phyloP scores from a whole-genome alignment of 305 asterid species.

The Fraxinus albicans region DNA sequence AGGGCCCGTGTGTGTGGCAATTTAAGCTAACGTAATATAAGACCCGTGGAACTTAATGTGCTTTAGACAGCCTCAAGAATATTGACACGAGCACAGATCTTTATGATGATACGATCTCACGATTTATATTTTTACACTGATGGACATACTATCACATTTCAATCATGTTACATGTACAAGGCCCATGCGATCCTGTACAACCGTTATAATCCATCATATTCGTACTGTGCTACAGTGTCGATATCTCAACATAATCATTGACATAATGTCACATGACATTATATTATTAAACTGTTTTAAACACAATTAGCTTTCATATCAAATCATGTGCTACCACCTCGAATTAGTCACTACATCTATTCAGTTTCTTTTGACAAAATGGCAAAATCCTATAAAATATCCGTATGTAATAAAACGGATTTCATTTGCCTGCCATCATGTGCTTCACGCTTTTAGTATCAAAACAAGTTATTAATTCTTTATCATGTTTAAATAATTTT shows the following conservation, averaged over 20 bases:
- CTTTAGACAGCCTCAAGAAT: conserved; percentile 18
- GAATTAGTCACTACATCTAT: no score
- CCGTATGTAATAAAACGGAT: neutral
- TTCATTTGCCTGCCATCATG: conserved; percentile 33
- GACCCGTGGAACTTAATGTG: conserved; percentile 32
- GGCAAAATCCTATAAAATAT: neutral
- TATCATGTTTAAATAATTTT: neutral
- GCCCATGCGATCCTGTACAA: no score
- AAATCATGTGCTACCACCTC: no score
- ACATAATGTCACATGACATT: no score
- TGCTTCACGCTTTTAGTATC: conserved; percentile 6
- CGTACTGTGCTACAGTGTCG: neutral
- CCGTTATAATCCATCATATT: neutral
- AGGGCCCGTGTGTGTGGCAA: conserved; percentile 34
- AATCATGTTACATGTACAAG: no score
- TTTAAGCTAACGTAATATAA: conserved; percentile 26
- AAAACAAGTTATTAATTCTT: neutral
- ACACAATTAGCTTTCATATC: no score
- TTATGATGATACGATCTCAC: conserved; percentile 33
- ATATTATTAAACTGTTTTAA: no score
- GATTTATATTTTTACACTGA: conserved; percentile 20
- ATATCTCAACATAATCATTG: no score
- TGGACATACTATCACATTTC: neutral
- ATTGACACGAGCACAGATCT: neutral
- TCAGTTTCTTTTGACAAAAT: no score